Evolutionary conservation across 441 rosid genomes (phyloP).

Genomic region (Populus trichocarpa): DNA sequence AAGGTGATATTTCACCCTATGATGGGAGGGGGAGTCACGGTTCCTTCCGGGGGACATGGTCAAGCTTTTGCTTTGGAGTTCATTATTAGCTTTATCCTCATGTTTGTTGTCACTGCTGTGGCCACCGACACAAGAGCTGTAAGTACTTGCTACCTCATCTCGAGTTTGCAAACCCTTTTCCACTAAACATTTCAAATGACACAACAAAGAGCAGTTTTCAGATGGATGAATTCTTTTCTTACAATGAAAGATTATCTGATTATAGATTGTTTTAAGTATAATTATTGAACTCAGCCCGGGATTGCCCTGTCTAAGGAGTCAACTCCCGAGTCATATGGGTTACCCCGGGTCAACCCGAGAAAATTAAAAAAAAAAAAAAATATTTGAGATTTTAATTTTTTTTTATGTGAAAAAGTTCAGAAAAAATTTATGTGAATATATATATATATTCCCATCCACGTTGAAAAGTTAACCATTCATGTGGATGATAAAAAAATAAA

Average conservation of each 20-base stretch:
- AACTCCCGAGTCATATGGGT: rapidly evolving
- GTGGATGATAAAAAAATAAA: too few species aligned
- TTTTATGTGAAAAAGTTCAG: too few species aligned
- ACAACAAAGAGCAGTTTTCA: not conserved
- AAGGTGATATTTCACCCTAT: constrained; percentile 62
- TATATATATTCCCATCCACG: too few species aligned
- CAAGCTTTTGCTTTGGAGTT: constrained; percentile 80
- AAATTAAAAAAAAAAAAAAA: too few species aligned
- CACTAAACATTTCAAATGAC: not conserved
- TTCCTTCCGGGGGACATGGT: constrained; percentile 51
- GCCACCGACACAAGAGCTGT: constrained; percentile 93
- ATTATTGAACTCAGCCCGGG: too few species aligned
- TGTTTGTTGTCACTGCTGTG: constrained; percentile 82
- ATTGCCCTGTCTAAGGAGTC: rapidly evolving
- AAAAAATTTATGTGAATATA: too few species aligned
- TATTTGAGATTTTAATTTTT: too few species aligned
- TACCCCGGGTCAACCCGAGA: too few species aligned
- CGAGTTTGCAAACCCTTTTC: too few species aligned
- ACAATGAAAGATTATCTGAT: too few species aligned
- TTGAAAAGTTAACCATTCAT: too few species aligned
- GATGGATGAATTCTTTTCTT: not conserved
- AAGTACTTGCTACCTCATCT: constrained; percentile 13
- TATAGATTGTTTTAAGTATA: not conserved
- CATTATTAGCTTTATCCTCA: constrained; percentile 75
- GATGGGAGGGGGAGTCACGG: constrained; percentile 82